Evolutionary conservation across 1,284 basidiomycete genomes (phyloP).

Genomic region (Cryptococcus sp.): DNA sequence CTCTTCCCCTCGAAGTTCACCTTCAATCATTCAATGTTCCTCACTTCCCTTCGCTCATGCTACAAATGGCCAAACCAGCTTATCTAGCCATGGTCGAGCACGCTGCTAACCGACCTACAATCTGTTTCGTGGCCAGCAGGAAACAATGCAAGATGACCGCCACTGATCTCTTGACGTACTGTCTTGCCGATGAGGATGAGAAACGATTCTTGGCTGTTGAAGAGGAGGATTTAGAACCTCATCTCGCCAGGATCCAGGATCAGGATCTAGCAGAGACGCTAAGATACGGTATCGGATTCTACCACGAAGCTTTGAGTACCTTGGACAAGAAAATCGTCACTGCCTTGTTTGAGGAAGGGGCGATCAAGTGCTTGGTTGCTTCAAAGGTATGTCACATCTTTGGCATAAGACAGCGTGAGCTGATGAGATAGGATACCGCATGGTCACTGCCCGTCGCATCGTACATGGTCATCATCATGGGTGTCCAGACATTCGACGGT

Average conservation of each 20-base stretch:
- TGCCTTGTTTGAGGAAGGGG: slow-evolving; percentile 87
- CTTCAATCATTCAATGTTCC: slow-evolving; percentile 92
- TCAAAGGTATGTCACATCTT: slow-evolving; percentile 63
- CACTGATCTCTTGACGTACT: slow-evolving; percentile 85
- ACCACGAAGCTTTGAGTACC: slow-evolving; percentile 87
- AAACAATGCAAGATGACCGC: slow-evolving; percentile 91
- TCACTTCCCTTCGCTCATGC: slow-evolving; percentile 98
- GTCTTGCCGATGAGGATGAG: slow-evolving; percentile 77
- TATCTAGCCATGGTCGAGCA: slow-evolving; percentile 92
- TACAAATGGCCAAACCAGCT: slow-evolving; percentile 97
- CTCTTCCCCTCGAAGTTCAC: slow-evolving; percentile 95
- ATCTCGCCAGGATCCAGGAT: slow-evolving; percentile 81
- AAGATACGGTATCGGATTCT: slow-evolving; percentile 88
- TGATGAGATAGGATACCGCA: slow-evolving; percentile 67
- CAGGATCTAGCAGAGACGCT: slow-evolving; percentile 72
- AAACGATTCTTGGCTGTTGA: slow-evolving; percentile 90
- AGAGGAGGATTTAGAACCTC: slow-evolving; percentile 73
- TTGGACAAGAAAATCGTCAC: slow-evolving; percentile 93
- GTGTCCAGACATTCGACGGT: slow-evolving; percentile 92
- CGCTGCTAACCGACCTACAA: slow-evolving; percentile 77
- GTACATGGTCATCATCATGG: slow-evolving; percentile 99
- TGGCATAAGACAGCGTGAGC: neutral
- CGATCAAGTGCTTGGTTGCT: slow-evolving; percentile 90
- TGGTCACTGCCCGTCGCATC: slow-evolving; percentile 91
- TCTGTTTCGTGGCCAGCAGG: slow-evolving; percentile 88